phyloP scores from a whole-genome alignment of 805 yeast genomes.

The Pichia heedii region DNA sequence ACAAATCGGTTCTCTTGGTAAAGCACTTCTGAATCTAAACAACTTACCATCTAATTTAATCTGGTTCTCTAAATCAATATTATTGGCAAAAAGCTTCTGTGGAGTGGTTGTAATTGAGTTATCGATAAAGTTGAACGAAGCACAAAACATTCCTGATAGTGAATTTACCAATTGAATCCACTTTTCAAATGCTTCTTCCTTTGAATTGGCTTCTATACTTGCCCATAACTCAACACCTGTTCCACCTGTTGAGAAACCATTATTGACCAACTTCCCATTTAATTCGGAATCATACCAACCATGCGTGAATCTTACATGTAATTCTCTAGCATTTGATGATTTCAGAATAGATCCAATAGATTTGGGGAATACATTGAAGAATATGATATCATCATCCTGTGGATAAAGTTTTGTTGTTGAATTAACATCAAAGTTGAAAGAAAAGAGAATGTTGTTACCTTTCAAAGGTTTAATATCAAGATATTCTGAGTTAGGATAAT shows the following conservation, averaged over 20 bases:
- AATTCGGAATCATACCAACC: slow-evolving; percentile 91
- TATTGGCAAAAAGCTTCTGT: slow-evolving; percentile 29
- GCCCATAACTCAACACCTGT: slow-evolving; percentile 96
- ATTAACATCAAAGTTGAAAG: slow-evolving; percentile 58
- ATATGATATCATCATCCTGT: slow-evolving; percentile 21
- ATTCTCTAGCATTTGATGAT: slow-evolving; percentile 56
- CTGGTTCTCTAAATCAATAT: slow-evolving; percentile 14
- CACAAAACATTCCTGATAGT: slow-evolving; percentile 88
- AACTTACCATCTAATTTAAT: slow-evolving; percentile 31
- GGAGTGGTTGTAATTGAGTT: slow-evolving; percentile 69
- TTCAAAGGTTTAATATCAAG: slow-evolving; percentile 63
- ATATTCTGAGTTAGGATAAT: slow-evolving; percentile 49
- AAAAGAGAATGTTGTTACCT: slow-evolving; percentile 57
- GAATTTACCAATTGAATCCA: slow-evolving; percentile 73
- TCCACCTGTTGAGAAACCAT: slow-evolving; percentile 76
- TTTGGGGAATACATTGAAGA: slow-evolving; percentile 69
- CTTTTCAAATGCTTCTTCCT: slow-evolving; percentile 44
- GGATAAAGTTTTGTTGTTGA: slow-evolving; percentile 35
- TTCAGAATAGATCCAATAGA: slow-evolving; percentile 69
- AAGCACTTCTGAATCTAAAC: slow-evolving; percentile 67
- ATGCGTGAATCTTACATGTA: slow-evolving; percentile 81
- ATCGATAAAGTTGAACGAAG: slow-evolving; percentile 85
- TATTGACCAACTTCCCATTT: slow-evolving; percentile 76
- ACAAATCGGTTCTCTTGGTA: slow-evolving; percentile 93
- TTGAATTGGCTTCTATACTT: slow-evolving; percentile 52